These are phyloP conservation scores for Coprinellus aureogranulatus DNA, from an alignment of 768 basidiomycete genomes.

Conservation along the genomic window DNA sequence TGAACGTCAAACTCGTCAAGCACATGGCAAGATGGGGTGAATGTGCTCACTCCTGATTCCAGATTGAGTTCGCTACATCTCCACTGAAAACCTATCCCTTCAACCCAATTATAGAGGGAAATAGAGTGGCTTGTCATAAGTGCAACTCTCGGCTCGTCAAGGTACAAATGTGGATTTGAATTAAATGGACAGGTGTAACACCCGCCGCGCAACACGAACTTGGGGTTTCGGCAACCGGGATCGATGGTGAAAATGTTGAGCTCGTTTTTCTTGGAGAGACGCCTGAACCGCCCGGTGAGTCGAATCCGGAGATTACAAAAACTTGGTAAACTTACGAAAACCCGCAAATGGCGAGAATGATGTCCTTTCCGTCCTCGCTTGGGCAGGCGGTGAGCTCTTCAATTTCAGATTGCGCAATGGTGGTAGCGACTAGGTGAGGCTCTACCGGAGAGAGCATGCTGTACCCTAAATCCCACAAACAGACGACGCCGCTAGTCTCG, in stretches of 20 bases:
- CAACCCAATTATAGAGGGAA: neutral
- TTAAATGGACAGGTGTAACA: neutral
- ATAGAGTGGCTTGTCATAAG: neutral
- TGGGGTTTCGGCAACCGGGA: too few relatives aligned
- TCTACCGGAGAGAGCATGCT: neutral
- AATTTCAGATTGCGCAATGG: neutral
- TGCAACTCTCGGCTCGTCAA: neutral
- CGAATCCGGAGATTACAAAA: too few relatives aligned
- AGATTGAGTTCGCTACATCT: too few relatives aligned
- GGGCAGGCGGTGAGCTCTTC: neutral
- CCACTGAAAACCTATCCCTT: neutral
- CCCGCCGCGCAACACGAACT: too few relatives aligned
- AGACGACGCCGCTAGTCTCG: neutral
- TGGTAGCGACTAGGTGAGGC: neutral
- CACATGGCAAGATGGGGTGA: too few relatives aligned
- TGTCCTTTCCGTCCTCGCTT: neutral
- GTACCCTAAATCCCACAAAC: neutral
- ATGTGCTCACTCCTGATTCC: too few relatives aligned
- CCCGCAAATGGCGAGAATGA: too few relatives aligned
- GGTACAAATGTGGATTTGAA: neutral
- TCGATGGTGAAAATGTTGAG: too few relatives aligned
- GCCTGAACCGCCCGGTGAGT: too few relatives aligned
- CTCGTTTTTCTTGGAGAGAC: too few relatives aligned
- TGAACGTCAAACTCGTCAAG: too few relatives aligned
- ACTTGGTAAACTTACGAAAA: too few relatives aligned